Evolutionary conservation across 331 rosid genomes (phyloP), one percentile per base, ranked within the genome.

Genomic region (Malus hybrid): DNA sequence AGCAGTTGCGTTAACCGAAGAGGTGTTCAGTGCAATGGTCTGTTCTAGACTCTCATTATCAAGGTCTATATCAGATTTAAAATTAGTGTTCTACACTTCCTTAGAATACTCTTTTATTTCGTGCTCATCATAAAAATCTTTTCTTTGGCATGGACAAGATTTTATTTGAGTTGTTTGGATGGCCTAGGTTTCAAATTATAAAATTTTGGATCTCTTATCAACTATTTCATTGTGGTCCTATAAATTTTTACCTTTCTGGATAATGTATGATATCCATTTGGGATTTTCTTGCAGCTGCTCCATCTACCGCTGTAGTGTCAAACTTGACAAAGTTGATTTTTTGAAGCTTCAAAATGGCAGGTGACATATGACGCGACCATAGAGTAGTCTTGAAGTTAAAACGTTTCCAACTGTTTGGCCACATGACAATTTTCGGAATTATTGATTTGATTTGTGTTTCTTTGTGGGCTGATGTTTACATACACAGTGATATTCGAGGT

Each of bases 291-390:
- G 78, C 96, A 94, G 99, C 96, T 77, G 80, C 88, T 85, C 79
- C 91, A 69, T 88, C 94, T 71, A 68, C 87, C 42, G 71, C 86
- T 50, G 83, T 67, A 8, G 85, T 85, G 42, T 83, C 91, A 62
- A 54, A 79, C 90, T 91, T 8, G 92, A 88, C 86, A 88, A 81
- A 78, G 83, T 80, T 83, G 93, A 88, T 71, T 85, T 94, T 80
- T 74, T 74, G 65, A 90, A 81, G 86, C 99, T 94, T 81, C 99
- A 94, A 84, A 94, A 94, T 88, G 97, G 96, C 79, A 92, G 97
- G 99, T 94, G 61, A 65, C 73, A 36, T 73, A 65, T 65, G 42
- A 54, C 57, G 20, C 76, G 73, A 56, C 33, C 5, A 57, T 24
- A 48, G 11, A 74, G 33, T 62, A 72, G 36, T 72, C 39, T 62